phyloP scores from a whole-genome alignment of 345 rosid genomes.

The Luvunga scandens region DNA sequence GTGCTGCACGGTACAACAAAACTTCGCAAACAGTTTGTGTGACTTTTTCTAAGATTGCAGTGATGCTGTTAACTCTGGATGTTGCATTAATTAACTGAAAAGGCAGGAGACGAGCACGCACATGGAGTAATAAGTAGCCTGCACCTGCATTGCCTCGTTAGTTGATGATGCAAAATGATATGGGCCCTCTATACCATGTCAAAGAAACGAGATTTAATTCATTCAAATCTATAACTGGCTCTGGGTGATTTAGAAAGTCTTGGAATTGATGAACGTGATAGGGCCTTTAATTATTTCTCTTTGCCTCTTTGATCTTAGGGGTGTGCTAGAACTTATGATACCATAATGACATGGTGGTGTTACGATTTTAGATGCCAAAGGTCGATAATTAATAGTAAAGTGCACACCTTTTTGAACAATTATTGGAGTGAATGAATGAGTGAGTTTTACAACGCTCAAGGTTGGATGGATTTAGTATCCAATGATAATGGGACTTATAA shows the following conservation, averaged over 20 bases:
- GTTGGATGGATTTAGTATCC: slow-evolving; percentile 13
- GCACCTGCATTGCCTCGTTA: background rate
- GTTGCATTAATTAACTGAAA: background rate
- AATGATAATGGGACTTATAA: background rate
- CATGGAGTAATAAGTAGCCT: background rate
- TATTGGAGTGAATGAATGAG: background rate
- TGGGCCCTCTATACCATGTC: background rate
- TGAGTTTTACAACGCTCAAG: background rate
- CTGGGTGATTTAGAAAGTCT: background rate
- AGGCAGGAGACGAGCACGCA: background rate
- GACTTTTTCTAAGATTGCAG: background rate
- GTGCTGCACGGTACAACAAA: background rate
- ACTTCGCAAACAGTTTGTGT: background rate
- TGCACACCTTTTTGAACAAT: background rate
- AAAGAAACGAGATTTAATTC: background rate
- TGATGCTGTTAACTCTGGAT: background rate
- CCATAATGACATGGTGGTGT: background rate
- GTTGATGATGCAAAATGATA: background rate
- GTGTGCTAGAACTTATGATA: background rate
- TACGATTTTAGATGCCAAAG: background rate
- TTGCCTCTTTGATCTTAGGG: background rate
- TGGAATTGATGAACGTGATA: background rate
- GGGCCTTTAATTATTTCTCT: background rate
- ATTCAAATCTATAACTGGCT: background rate
- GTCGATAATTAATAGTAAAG: background rate